Conservation (phyloP, 2,329 filamentous ascomycete species). For the Beauveria asiatica region DNA sequence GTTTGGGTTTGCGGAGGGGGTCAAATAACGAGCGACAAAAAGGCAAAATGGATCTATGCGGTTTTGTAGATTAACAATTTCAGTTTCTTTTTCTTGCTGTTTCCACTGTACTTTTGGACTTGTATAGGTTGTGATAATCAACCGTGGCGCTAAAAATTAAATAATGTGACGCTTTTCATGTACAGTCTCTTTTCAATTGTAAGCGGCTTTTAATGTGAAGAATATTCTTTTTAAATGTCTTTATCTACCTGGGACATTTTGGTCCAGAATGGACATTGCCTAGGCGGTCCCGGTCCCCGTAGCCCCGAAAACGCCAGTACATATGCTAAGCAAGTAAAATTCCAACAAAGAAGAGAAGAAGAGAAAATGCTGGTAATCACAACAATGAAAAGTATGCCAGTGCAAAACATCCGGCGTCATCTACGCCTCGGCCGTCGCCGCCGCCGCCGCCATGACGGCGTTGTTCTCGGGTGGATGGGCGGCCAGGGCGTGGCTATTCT, state of each 20-base stretch:
- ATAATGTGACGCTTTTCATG: not conserved
- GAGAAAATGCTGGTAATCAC: not conserved
- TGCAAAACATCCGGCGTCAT: not conserved
- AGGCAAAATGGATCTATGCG: not conserved
- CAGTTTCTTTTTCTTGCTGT: not conserved
- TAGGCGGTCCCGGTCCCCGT: constrained; percentile 15
- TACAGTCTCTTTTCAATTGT: not conserved
- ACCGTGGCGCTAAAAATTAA: not conserved
- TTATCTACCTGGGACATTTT: constrained; percentile 22
- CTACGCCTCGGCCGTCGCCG: constrained; percentile 15
- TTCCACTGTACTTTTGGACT: not conserved
- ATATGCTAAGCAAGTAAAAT: constrained; percentile 28
- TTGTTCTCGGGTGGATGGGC: constrained; percentile 36
- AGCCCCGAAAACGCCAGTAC: constrained; percentile 29
- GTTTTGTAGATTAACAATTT: constrained; percentile 8
- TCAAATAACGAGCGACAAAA: not conserved
- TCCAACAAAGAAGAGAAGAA: not conserved
- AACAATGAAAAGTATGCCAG: constrained; percentile 7
- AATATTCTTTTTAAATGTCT: constrained; percentile 15
- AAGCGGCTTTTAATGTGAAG: not conserved
- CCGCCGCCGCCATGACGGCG: constrained; percentile 27
- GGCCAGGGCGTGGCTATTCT: constrained; percentile 32
- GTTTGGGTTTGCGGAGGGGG: not conserved
- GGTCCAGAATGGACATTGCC: constrained; percentile 20
- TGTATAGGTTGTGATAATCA: not conserved